Conservation (phyloP, 2,329 filamentous ascomycete genomes). For the Cercospora nicotianae region DNA sequence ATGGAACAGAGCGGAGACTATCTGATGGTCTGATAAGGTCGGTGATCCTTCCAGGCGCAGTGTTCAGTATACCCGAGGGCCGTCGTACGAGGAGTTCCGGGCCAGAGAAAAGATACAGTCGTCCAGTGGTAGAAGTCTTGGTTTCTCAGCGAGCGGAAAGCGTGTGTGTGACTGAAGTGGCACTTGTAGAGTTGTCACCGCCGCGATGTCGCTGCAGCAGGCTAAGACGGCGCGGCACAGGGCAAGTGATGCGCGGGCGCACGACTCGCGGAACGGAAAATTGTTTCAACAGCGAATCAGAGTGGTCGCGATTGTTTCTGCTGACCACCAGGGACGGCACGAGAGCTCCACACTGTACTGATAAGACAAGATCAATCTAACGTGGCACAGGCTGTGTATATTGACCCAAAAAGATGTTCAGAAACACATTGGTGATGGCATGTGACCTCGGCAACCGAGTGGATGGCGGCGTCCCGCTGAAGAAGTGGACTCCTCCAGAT, state of each 20-base stretch:
- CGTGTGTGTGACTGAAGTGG: not conserved
- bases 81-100: not conserved
- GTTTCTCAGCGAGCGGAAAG: not conserved
- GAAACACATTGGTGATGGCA: not conserved
- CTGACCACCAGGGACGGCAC: not conserved
- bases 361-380: not conserved
- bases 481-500: not conserved
- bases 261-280: constrained; percentile 3
- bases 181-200: constrained; percentile 2
- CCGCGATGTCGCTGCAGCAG: constrained; percentile 6
- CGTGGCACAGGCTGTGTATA: not conserved
- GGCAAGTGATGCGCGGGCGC: not conserved
- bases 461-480: not conserved
- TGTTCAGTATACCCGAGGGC: not conserved
- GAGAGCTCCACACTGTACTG: not conserved
- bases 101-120: not conserved
- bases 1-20: constrained; percentile 20
- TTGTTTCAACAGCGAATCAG: constrained; percentile 2
- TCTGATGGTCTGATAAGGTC: constrained; percentile 23
- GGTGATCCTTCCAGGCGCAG: not conserved
- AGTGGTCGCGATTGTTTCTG: not conserved
- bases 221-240: not conserved
- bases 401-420: not conserved
- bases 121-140: not conserved
- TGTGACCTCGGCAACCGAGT: not conserved